These are phyloP conservation scores for Rutstroemia sp. DNA, from an alignment of 2,329 filamentous ascomycete genomes.

Conservation along the genomic window DNA sequence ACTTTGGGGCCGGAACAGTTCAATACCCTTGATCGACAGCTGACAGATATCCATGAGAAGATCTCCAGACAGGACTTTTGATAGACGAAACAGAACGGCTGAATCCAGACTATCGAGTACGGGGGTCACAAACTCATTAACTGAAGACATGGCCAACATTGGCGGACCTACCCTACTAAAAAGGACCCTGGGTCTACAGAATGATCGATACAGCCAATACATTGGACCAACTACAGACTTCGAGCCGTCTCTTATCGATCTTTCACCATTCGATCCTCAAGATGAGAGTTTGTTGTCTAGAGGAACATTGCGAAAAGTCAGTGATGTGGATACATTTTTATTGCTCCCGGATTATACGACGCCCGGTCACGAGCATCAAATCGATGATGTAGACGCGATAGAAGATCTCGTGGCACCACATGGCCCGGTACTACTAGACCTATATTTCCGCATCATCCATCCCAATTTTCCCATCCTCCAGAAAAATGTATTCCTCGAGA, in stretches of 20 bases:
- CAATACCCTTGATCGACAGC: conserved; percentile 3
- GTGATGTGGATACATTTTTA: conserved; percentile 71
- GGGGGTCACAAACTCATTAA: conserved; percentile 52
- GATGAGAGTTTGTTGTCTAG: conserved; percentile 70
- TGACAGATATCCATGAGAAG: conserved; percentile 33
- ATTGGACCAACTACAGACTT: conserved; percentile 79
- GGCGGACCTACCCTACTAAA: conserved; percentile 59
- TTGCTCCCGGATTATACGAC: conserved; percentile 70
- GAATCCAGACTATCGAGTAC: conserved; percentile 55
- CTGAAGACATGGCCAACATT: conserved; percentile 66
- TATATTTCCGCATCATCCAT: conserved; percentile 77
- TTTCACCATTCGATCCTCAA: conserved; percentile 72
- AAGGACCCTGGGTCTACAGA: conserved; percentile 67
- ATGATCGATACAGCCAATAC: conserved; percentile 73
- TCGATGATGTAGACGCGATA: conserved; percentile 62
- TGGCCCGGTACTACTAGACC: conserved; percentile 67
- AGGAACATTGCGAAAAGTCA: conserved; percentile 66
- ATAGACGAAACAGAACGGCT: conserved; percentile 44
- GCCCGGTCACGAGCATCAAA: conserved; percentile 62
- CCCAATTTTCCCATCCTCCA: conserved; percentile 77
- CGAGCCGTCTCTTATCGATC: conserved; percentile 74
- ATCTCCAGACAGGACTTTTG: conserved; percentile 49
- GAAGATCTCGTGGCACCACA: conserved; percentile 70
- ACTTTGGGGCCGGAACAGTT: not conserved
- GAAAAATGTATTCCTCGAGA: conserved; percentile 71